Base-by-base conservation (phyloP, 306 rosid genomes). In the Castanopsis chinensis region DNA sequence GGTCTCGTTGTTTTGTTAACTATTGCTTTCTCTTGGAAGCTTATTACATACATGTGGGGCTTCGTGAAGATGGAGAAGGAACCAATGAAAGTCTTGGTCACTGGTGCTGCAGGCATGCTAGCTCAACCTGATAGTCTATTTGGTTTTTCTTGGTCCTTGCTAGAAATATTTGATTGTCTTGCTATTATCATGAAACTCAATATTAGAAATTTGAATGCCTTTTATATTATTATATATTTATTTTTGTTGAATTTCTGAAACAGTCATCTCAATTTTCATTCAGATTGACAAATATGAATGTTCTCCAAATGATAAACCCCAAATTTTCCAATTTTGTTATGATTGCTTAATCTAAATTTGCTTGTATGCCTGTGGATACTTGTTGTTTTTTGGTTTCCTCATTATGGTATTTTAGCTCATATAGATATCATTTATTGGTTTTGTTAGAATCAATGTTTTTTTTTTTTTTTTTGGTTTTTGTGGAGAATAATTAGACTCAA, bases 21-120 rank as follows among this genome's bases (percentile, higher is more conserved):
- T 52, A 12, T 76, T 7, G 78, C 80, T 80, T 81, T 94, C 81
- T 90, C 91, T 80, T 88, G 95, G 94, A 92, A 83, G 85, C 91
- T 92, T 51, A 75, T 86, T 53, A 89, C 73, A 75, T 68, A 90
- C 30, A 90, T 94, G 97, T 89, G 87, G 84, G 81, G 90, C 78
- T 92, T 91, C 83, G 74, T 89, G 45, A 78, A 59, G 45, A 55
- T 65, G 58, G 90, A 91, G 74, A 92, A 87, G 85, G 93, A 94
- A 64, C 97, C 98, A 2, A 52, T 94, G 53, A 89, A 60, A 0
- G 89, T 94, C 1, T 88, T 94, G 84, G 89, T 94, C 86, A 91
- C 95, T 3, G 97, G 96, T 49, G 97, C 96, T 79, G 88, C 94
- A 90, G 95, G 97, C 94, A 92, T 80, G 93, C 30, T 45, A 1